These are phyloP conservation scores for Kwoniella sp. DNA, from an alignment of 768 basidiomycete species.

Conservation along the genomic window DNA sequence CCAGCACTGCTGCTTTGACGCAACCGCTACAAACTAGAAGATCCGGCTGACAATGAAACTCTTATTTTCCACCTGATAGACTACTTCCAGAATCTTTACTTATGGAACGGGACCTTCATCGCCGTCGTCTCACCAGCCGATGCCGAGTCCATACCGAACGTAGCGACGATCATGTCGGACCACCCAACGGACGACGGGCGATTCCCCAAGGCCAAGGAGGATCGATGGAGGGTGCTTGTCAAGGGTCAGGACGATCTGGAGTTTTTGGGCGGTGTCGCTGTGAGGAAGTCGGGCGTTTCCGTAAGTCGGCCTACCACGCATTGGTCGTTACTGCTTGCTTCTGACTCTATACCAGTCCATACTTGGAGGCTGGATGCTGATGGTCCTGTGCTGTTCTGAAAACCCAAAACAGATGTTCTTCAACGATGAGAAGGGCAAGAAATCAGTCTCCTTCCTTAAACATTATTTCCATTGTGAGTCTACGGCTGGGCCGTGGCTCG, in stretches of 20 bases:
- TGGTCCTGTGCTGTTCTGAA: neutral
- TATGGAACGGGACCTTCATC: conserved; percentile 36
- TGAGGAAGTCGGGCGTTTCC: conserved; percentile 33
- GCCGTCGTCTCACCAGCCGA: conserved; percentile 23
- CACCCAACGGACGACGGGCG: conserved; percentile 24
- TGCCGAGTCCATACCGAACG: conserved; percentile 27
- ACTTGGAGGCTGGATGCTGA: neutral
- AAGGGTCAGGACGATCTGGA: conserved; percentile 16
- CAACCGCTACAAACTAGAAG: no score
- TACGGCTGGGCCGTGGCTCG: neutral
- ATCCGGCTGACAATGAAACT: conserved; percentile 1
- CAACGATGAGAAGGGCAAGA: conserved; percentile 36
- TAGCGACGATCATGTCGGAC: conserved; percentile 31
- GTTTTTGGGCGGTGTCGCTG: conserved; percentile 33
- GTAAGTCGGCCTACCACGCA: conserved; percentile 27
- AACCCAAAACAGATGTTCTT: conserved; percentile 36
- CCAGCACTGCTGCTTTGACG: no score
- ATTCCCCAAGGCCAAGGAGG: conserved; percentile 29
- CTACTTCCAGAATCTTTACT: conserved; percentile 40
- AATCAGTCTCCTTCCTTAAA: conserved; percentile 32
- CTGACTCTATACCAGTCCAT: neutral
- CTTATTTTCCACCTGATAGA: no score
- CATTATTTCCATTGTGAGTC: conserved; percentile 49
- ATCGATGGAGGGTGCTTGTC: conserved; percentile 32
- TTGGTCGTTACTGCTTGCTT: no score